Evolutionary conservation across 768 basidiomycete species (phyloP).

Genomic region (Phaffia tasmanica): DNA sequence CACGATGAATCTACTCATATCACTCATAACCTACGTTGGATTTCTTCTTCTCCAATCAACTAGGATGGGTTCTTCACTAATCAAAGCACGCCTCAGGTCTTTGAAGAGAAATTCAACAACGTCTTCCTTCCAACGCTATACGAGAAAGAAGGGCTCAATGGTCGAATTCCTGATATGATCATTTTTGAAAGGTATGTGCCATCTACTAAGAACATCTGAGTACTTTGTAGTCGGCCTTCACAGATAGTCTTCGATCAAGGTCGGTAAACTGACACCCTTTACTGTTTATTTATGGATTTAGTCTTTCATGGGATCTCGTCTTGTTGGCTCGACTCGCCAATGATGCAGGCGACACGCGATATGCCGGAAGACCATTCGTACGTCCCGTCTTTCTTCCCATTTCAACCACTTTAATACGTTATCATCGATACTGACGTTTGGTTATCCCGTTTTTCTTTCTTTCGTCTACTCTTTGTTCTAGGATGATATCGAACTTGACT

Average conservation of each 20-base stretch:
- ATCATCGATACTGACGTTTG: too few relatives aligned
- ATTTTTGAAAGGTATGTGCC: constrained; percentile 22
- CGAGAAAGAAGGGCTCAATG: constrained; percentile 8
- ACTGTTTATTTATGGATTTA: neutral
- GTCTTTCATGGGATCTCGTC: constrained; percentile 24
- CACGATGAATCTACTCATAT: too few relatives aligned
- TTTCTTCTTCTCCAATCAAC: neutral
- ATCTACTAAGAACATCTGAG: too few relatives aligned
- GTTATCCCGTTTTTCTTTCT: too few relatives aligned
- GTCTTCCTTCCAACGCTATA: constrained; percentile 8
- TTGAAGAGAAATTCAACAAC: constrained; percentile 16
- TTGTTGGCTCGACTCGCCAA: constrained; percentile 4
- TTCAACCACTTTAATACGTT: too few relatives aligned
- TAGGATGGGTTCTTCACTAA: constrained; percentile 7
- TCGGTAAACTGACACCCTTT: neutral
- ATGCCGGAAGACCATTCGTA: constrained; percentile 18
- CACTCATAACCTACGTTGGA: too few relatives aligned
- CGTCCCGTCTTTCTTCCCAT: too few relatives aligned
- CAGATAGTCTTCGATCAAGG: too few relatives aligned
- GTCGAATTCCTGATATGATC: constrained; percentile 18
- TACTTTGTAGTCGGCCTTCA: too few relatives aligned
- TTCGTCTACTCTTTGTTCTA: too few relatives aligned
- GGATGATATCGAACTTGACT: constrained; percentile 21
- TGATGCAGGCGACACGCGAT: constrained; percentile 1
- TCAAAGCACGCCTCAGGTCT: neutral